Conservation (phyloP, 1,284 basidiomycete genomes). For the Sphagnurus paluster region DNA sequence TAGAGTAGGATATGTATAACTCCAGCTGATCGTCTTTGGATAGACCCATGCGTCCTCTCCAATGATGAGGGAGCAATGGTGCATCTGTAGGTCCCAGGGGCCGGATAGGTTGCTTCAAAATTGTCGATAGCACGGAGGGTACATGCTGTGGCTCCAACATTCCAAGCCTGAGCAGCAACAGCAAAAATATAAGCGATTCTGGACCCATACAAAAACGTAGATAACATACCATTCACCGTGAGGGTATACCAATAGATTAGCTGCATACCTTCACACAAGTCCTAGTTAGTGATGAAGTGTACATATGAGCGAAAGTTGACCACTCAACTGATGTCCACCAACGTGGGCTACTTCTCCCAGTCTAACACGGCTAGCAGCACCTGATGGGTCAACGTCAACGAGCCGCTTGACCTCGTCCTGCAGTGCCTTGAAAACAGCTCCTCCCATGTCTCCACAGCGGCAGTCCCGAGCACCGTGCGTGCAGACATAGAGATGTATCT, state of each 20-base stretch:
- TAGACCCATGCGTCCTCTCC: conserved; percentile 79
- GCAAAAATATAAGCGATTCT: background rate
- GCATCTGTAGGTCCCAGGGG: conserved; percentile 30
- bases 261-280: conserved; percentile 61
- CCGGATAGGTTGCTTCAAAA: conserved; percentile 35
- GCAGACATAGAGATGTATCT: conserved; percentile 67
- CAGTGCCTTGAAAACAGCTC: conserved; percentile 44
- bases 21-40: conserved; percentile 60
- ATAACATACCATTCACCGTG: conserved; percentile 76
- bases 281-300: conserved; percentile 10
- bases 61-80: conserved; percentile 47
- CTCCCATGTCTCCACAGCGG: conserved; percentile 71
- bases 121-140: conserved; percentile 49
- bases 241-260: conserved; percentile 76
- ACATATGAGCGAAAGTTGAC: conserved; percentile 4
- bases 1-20: conserved; percentile 27
- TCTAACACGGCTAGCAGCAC: conserved; percentile 31
- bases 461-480: conserved; percentile 74
- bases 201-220: background rate
- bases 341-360: conserved; percentile 77
- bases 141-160: conserved; percentile 57
- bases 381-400: conserved; percentile 21
- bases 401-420: conserved; percentile 41
- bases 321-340: conserved; percentile 79
- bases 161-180: conserved; percentile 50